phyloP scores from a whole-genome alignment of 345 rosid species.

The Aquilaria yunnanensis region DNA sequence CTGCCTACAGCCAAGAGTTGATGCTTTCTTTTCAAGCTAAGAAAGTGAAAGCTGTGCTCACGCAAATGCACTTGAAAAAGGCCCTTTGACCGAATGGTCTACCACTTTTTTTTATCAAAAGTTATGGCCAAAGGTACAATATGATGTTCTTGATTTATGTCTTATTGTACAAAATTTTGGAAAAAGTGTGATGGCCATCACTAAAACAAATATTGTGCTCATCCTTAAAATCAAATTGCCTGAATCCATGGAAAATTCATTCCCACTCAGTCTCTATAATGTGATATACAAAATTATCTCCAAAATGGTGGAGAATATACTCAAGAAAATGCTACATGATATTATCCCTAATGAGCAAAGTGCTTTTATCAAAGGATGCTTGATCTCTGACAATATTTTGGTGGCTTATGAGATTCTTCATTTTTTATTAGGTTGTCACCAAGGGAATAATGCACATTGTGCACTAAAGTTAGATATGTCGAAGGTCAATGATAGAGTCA shows the following conservation, averaged over 20 bases:
- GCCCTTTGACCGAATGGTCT: neutral
- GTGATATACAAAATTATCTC: neutral
- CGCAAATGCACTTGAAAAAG: neutral
- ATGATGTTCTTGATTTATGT: neutral
- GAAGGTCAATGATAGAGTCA: neutral
- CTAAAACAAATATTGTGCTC: neutral
- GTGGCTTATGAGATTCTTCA: neutral
- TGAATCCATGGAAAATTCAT: too few species aligned
- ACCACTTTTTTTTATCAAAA: neutral
- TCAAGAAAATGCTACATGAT: neutral
- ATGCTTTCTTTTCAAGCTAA: too few species aligned
- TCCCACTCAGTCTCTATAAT: neutral
- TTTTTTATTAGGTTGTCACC: too few species aligned
- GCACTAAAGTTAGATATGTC: neutral
- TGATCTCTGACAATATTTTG: neutral
- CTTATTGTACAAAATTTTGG: neutral
- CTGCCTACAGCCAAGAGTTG: neutral
- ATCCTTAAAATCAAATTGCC: too few species aligned
- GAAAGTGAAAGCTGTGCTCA: neutral
- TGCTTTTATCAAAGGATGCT: too few species aligned
- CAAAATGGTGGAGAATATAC: neutral
- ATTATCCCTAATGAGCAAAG: too few species aligned
- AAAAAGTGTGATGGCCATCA: neutral
- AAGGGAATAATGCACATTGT: neutral
- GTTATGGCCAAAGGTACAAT: too few species aligned